phyloP scores from a whole-genome alignment of 2,329 filamentous ascomycete genomes.

The Ilyonectria mors-panacis region DNA sequence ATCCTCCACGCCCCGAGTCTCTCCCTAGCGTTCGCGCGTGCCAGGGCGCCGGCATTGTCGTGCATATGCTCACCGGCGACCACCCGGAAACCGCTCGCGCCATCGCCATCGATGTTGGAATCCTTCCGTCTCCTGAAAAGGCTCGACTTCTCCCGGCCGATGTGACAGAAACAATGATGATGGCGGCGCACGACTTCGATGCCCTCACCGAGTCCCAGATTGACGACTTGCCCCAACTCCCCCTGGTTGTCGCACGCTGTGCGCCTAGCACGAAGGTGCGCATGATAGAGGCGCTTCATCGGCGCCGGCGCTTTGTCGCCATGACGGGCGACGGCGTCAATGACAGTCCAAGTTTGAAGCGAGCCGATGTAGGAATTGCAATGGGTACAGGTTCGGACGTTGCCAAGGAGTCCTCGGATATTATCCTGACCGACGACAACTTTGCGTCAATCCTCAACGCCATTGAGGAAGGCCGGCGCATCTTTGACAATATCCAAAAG shows the following conservation, averaged over 20 bases:
- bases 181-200: slow-evolving; percentile 76
- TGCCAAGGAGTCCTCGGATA: slow-evolving; percentile 74
- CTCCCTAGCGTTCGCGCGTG: slow-evolving; percentile 67
- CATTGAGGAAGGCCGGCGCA: slow-evolving; percentile 76
- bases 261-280: slow-evolving; percentile 79
- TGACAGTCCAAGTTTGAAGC: slow-evolving; percentile 77
- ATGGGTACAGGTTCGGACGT: slow-evolving; percentile 80
- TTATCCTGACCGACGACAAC: slow-evolving; percentile 79
- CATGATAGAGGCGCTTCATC: slow-evolving; percentile 82
- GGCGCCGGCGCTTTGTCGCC: slow-evolving; percentile 73
- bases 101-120: slow-evolving; percentile 73
- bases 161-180: slow-evolving; percentile 69
- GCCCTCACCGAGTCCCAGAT: slow-evolving; percentile 73
- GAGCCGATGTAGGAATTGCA: slow-evolving; percentile 79
- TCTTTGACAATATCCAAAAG: slow-evolving; percentile 81
- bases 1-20: slow-evolving; percentile 76
- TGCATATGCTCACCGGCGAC: slow-evolving; percentile 77
- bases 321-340: slow-evolving; percentile 82
- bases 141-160: slow-evolving; percentile 59
- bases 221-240: slow-evolving; percentile 72
- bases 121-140: slow-evolving; percentile 64
- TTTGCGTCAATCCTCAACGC: slow-evolving; percentile 63
- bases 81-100: slow-evolving; percentile 73
- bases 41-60: slow-evolving; percentile 71
- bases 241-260: slow-evolving; percentile 77